Evolutionary conservation across 1,139 yeast genomes (phyloP).

Genomic region (Arxiozyma slooffiae): DNA sequence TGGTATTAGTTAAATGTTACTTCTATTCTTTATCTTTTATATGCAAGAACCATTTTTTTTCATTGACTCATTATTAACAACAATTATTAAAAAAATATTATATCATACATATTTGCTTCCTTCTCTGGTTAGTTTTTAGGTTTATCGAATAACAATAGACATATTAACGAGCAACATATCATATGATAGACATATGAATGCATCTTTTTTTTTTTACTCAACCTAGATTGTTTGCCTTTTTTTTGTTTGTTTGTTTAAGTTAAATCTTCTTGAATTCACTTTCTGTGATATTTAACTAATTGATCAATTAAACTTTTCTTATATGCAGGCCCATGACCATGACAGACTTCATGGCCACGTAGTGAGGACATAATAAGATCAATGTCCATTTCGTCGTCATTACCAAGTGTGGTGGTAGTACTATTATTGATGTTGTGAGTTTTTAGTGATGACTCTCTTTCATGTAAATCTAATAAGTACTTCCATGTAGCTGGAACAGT

Average conservation of each 20-base stretch:
- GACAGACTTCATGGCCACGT: slow-evolving; percentile 58
- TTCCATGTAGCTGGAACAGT: slow-evolving; percentile 83
- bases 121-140: too few species aligned
- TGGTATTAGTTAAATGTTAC: slow-evolving; percentile 15
- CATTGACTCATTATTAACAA: neutral
- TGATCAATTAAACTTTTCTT: slow-evolving; percentile 31
- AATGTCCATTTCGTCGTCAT: slow-evolving; percentile 43
- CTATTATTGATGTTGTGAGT: too few species aligned
- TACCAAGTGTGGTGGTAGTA: slow-evolving; percentile 21
- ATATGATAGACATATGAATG: too few species aligned
- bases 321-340: slow-evolving; percentile 80
- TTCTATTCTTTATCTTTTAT: slow-evolving; percentile 7
- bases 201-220: too few species aligned
- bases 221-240: too few species aligned
- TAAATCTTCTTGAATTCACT: slow-evolving; percentile 16
- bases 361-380: slow-evolving; percentile 47
- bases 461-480: slow-evolving; percentile 33
- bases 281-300: neutral
- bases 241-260: too few species aligned
- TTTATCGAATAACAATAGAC: too few species aligned
- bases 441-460: neutral
- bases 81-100: too few species aligned
- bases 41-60: slow-evolving; percentile 20
- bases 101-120: too few species aligned
- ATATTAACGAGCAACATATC: too few species aligned